Conservation (phyloP, 2,329 filamentous ascomycete species). For the Bisporella sp. region DNA sequence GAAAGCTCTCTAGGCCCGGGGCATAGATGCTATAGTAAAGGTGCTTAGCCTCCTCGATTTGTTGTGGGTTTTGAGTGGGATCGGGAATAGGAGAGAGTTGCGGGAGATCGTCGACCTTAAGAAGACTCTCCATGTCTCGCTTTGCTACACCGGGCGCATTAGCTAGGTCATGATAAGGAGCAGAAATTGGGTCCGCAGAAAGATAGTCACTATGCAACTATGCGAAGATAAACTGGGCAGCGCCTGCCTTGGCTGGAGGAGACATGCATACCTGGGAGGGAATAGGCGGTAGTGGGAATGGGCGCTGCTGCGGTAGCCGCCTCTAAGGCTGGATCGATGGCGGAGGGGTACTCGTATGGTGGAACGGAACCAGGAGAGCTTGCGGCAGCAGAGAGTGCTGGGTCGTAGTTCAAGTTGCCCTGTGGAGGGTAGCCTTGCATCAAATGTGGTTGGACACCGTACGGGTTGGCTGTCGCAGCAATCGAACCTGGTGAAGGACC, state of each 20-base stretch:
- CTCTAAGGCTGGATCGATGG: constrained; percentile 63
- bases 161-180: constrained; percentile 29
- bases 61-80: constrained; percentile 35
- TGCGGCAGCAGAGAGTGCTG: constrained; percentile 30
- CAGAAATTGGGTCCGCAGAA: too few species aligned
- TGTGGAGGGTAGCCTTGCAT: constrained; percentile 31
- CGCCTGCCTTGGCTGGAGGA: constrained; percentile 4
- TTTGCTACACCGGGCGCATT: constrained; percentile 43
- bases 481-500: constrained; percentile 20
- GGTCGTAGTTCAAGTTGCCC: constrained; percentile 24
- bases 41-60: constrained; percentile 59
- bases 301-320: constrained; percentile 26
- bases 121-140: constrained; percentile 69
- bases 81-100: constrained; percentile 47
- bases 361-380: constrained; percentile 38
- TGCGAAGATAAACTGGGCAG: neutral
- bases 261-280: constrained; percentile 24
- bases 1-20: constrained; percentile 63
- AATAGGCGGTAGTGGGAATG: constrained; percentile 1
- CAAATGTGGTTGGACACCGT: constrained; percentile 39
- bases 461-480: constrained; percentile 32
- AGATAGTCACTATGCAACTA: too few species aligned
- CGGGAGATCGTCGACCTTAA: constrained; percentile 52
- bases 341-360: constrained; percentile 48
- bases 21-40: constrained; percentile 74